Conservation (phyloP, 306 rosid species). For the Vachellia collinsii region DNA sequence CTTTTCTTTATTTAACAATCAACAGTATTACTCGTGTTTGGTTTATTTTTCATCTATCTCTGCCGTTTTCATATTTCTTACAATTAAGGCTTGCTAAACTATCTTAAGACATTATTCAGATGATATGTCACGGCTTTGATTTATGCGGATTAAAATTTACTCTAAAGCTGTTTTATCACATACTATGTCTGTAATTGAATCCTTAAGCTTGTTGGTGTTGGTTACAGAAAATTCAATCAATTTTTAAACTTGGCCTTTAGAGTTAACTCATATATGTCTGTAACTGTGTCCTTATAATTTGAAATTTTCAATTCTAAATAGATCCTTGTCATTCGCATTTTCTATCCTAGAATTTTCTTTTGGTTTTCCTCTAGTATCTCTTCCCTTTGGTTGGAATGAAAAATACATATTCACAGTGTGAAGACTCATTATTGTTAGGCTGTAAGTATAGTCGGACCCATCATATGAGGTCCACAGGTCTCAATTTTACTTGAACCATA, state of each 20-base stretch:
- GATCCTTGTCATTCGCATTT: neutral
- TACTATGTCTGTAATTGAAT: neutral
- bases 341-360: neutral
- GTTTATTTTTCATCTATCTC: slow-evolving; percentile 18
- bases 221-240: neutral
- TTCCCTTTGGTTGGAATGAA: neutral
- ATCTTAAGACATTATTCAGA: neutral
- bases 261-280: neutral
- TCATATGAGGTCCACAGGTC: neutral
- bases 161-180: neutral
- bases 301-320: neutral
- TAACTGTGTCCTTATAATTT: neutral
- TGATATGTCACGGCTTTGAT: neutral
- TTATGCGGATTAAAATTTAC: neutral
- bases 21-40: slow-evolving; percentile 16
- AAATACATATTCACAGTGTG: too few relatives aligned
- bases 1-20: slow-evolving; percentile 19
- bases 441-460: too few relatives aligned
- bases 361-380: neutral
- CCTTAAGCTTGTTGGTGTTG: neutral
- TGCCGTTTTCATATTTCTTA: slow-evolving; percentile 21
- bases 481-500: too few relatives aligned
- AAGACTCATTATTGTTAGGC: too few relatives aligned
- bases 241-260: neutral
- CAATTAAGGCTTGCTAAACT: too few relatives aligned